phyloP scores from a whole-genome alignment of 352 stramenopile genomes.

The Phytophthora multivora region DNA sequence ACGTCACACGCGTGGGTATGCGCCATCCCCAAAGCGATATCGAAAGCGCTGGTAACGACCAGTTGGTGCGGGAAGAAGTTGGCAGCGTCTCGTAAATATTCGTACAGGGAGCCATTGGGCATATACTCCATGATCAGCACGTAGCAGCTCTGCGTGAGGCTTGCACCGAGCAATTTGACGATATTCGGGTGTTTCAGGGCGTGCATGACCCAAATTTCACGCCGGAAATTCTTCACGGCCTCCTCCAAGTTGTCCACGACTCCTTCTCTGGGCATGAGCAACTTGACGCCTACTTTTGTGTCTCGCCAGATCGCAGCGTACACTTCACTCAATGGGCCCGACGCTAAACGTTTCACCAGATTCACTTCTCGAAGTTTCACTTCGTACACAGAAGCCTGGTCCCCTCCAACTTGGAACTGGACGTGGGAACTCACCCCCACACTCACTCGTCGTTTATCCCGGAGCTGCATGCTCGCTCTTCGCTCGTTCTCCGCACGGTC shows the following conservation, averaged over 20 bases:
- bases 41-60: constrained; percentile 59
- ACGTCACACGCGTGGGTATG: constrained; percentile 63
- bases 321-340: constrained; percentile 70
- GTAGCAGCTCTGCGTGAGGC: constrained; percentile 76
- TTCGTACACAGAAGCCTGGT: constrained; percentile 79
- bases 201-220: constrained; percentile 85
- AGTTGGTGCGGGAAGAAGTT: constrained; percentile 77
- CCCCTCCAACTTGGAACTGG: constrained; percentile 73
- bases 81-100: constrained; percentile 72
- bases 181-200: constrained; percentile 75
- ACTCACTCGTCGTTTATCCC: constrained; percentile 66
- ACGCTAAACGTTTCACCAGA: constrained; percentile 74
- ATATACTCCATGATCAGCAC: constrained; percentile 89
- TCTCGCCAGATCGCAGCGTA: constrained; percentile 81
- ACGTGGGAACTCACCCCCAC: constrained; percentile 59
- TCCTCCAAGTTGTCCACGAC: constrained; percentile 73
- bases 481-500: constrained; percentile 68
- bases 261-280: constrained; percentile 74
- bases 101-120: constrained; percentile 83
- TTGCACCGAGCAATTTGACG: constrained; percentile 76
- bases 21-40: constrained; percentile 71
- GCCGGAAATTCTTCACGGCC: constrained; percentile 78
- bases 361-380: constrained; percentile 81
- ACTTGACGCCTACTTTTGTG: constrained; percentile 77
- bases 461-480: constrained; percentile 54